Base-by-base conservation (phyloP, 2,329 filamentous ascomycete genomes). In the Clarireedia monteithiana region DNA sequence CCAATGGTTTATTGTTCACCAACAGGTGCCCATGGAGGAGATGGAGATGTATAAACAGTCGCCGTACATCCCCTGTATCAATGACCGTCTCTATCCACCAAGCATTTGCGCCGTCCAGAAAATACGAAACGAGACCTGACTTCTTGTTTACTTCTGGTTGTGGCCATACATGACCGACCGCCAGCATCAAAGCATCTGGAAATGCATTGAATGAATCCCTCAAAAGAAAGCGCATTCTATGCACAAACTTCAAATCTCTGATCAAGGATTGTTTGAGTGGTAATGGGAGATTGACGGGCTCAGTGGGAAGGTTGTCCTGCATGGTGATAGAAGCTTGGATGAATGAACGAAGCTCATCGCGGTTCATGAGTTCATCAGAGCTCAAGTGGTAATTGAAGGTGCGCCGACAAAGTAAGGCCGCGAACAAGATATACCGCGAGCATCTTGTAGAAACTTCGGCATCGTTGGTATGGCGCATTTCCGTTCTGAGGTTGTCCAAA, bases 401-500 rank as follows among this genome's bases (percentile, higher is more conserved):
- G 2, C 73, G 69, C 23, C 74, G 71, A 51, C 82, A 85, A 0
- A 86, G 69, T 0, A 87, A 59, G 0, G 83, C 76, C 0, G 82
- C 76, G 67, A 75, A 77, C 0, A 86, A 72, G 0, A 74, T 73
- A 59, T 79, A 82, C 0, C 63, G 60, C 2, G 75, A 72, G 5
- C 69, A 68, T 24, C 71, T 72, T 17, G 70, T 67, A 0, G 75
- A 68, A 0, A 66, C 67, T 1, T 73, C 68, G 0, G 68, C 64
- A 23, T 79, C 73, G 0, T 49, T 66, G 0, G 73, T 68, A 1
- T 62, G 66, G 15, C 70, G 68, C 0, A 77, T 71, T 48, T 83
- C 78, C 0, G 63, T 56, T 1, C 77, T 73, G 0, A 86, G 69
- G 1, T 66, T 59, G 0, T 58, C 55, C 2, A 79, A 72, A 84